Evolutionary conservation across 208 protist genomes (phyloP).

Genomic region (Leishmania lainsoni): DNA sequence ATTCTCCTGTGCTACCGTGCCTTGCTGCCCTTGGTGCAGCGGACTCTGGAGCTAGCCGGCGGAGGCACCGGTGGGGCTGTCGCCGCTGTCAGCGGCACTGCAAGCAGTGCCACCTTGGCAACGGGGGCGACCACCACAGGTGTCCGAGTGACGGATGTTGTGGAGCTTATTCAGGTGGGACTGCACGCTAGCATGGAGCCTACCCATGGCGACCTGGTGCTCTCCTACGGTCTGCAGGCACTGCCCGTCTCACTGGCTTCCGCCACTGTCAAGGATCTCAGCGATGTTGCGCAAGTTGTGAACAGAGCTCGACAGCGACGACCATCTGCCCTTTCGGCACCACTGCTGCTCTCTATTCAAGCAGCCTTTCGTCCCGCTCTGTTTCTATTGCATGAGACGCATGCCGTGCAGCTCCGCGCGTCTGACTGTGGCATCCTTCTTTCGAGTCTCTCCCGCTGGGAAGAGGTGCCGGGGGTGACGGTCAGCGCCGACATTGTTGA

Average conservation of each 20-base stretch:
- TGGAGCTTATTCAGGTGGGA: slow-evolving; percentile 22
- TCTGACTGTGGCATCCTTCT: slow-evolving; percentile 67
- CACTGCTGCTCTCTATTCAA: slow-evolving; percentile 36
- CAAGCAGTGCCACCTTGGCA: background rate
- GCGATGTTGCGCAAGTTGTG: slow-evolving; percentile 45
- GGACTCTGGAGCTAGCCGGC: background rate
- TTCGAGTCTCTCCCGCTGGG: slow-evolving; percentile 56
- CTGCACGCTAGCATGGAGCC: slow-evolving; percentile 20
- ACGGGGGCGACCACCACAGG: background rate
- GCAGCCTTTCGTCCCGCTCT: slow-evolving; percentile 53
- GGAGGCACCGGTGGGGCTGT: background rate
- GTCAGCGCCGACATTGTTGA: slow-evolving; percentile 60
- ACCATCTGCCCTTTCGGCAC: slow-evolving; percentile 17
- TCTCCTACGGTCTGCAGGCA: slow-evolving; percentile 19
- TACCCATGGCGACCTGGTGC: slow-evolving; percentile 11
- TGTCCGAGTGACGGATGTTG: slow-evolving; percentile 17
- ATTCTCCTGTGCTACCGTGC: slow-evolving; percentile 24
- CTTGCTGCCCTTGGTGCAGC: slow-evolving; percentile 21
- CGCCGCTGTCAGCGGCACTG: background rate
- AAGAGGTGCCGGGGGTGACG: slow-evolving; percentile 37
- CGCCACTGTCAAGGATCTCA: slow-evolving; percentile 49
- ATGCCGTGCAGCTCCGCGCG: slow-evolving; percentile 50
- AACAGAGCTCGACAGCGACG: slow-evolving; percentile 31
- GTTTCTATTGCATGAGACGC: slow-evolving; percentile 50
- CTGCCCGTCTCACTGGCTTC: slow-evolving; percentile 16